These are phyloP conservation scores for Metroxylon sagu DNA, from an alignment of 176 grass and related monocot genomes.

Conservation along the genomic window DNA sequence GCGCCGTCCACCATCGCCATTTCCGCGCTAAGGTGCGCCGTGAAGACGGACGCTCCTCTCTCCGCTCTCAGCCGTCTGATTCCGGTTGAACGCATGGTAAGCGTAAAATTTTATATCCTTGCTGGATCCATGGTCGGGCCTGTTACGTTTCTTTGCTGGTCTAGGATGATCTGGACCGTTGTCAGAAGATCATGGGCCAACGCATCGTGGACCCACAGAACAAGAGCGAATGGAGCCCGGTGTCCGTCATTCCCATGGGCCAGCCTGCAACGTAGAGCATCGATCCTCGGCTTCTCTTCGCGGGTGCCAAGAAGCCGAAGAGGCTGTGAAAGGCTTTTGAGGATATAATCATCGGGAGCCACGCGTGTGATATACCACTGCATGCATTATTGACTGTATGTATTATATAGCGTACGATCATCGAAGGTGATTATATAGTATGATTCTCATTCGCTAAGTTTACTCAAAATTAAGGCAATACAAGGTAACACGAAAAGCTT, in stretches of 20 bases:
- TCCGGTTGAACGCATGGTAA: slow-evolving; percentile 22
- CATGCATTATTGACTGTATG: no score
- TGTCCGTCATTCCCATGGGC: slow-evolving; percentile 20
- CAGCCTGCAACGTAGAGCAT: no score
- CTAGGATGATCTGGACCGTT: slow-evolving; percentile 10
- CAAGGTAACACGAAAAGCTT: no score
- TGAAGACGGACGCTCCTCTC: not conserved
- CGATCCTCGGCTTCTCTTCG: no score
- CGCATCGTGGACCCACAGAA: not conserved
- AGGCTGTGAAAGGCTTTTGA: no score
- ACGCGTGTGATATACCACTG: no score
- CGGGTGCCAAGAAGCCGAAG: no score
- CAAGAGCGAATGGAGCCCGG: slow-evolving; percentile 21
- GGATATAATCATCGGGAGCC: no score
- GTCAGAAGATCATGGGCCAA: slow-evolving; percentile 21
- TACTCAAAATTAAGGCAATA: no score
- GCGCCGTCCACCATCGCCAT: slow-evolving; percentile 29
- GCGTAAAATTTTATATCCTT: not conserved
- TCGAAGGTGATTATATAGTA: no score
- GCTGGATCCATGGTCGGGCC: not conserved
- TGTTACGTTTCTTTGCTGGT: not conserved
- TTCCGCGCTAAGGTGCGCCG: slow-evolving; percentile 35
- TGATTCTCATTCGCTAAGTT: no score
- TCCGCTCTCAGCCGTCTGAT: slow-evolving; percentile 1
- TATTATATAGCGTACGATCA: no score